Evolutionary conservation across 73 alveolate species (phyloP), one percentile per base, ranked within the genome.

Genomic region (Paramecium tetraurelia): DNA sequence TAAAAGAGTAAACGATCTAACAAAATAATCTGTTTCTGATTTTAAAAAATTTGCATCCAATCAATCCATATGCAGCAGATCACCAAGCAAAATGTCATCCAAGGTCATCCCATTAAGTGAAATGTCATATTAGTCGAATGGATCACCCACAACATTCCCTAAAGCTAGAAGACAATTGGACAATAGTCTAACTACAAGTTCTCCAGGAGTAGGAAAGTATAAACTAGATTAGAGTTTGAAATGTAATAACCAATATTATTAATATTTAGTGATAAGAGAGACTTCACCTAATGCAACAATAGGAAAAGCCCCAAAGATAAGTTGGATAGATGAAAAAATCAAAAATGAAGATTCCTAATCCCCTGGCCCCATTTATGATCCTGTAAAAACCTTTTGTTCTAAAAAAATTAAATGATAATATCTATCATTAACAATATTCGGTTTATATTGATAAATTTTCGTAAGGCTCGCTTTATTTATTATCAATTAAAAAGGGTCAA

Each of bases 161-260:
- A 41, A 35, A 4, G 90, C 90, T 46, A 80, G n/a, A 80, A 41
- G 90, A 80, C 7, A 80, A 31, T 41, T 80, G 6, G 90, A 80
- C 21, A 31, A 80, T 31, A 44, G 76, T 48, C n/a, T 80, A 43
- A 80, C 50, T 41, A 80, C 90, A 12, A 80, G 90, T 46, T 80
- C 90, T 44, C 90, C 90, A 5, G 90, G 90, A 80, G 90, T 80
- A 9, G 90, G 90, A 35, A 80, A 80, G 38, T 80, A 80, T 80
- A 80, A 46, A 48, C 12, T 22, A n/a, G 90, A 80, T 44, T 41
- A 40, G 18, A 24, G 59, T 38, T 59, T 38, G 75, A 80, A 80
- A 80, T 24, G 70, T 80, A 48, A 53, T 53, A 53, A 12, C 5
- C 31, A 53, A 80, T 7, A 27, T 27, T 22, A 44, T 44, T 1